These are phyloP conservation scores for Kregervanrija fluxuum DNA, from an alignment of 805 yeast species.

Conservation along the genomic window DNA sequence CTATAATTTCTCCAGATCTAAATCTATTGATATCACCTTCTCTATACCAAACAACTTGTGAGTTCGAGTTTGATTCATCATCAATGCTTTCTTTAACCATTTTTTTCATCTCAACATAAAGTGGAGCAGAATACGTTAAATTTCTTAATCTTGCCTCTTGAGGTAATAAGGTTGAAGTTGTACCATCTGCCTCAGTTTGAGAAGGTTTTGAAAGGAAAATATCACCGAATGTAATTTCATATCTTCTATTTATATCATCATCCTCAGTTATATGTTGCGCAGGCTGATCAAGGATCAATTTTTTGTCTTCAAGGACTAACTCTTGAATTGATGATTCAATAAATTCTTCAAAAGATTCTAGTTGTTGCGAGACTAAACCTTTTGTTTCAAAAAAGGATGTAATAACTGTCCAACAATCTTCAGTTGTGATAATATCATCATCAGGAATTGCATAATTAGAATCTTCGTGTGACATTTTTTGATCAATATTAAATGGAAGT, in stretches of 20 bases:
- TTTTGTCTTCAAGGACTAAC: constrained; percentile 91
- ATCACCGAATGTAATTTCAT: constrained; percentile 96
- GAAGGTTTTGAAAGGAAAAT: constrained; percentile 95
- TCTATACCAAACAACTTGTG: constrained; percentile 54
- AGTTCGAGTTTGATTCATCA: constrained; percentile 44
- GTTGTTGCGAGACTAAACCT: constrained; percentile 95
- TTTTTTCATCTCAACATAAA: constrained; percentile 93
- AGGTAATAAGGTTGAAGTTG: constrained; percentile 97
- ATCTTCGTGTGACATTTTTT: no score
- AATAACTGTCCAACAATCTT: constrained; percentile 98
- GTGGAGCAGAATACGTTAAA: constrained; percentile 91
- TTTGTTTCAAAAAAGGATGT: constrained; percentile 93
- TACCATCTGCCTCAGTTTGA: constrained; percentile 99
- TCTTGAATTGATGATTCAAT: constrained; percentile 95
- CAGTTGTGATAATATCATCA: constrained; percentile 83
- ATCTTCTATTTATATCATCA: constrained; percentile 85
- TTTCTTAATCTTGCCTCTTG: constrained; percentile 97
- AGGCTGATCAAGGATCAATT: constrained; percentile 91
- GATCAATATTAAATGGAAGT: no score
- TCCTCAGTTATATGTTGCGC: constrained; percentile 93
- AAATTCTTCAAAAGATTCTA: constrained; percentile 97
- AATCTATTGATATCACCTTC: constrained; percentile 40
- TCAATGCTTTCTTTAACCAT: constrained; percentile 80
- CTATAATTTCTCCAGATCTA: constrained; percentile 23
- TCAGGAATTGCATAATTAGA: constrained; percentile 24